Evolutionary conservation across 1,284 basidiomycete species (phyloP).

Genomic region (Ustanciosporium gigantosporum): DNA sequence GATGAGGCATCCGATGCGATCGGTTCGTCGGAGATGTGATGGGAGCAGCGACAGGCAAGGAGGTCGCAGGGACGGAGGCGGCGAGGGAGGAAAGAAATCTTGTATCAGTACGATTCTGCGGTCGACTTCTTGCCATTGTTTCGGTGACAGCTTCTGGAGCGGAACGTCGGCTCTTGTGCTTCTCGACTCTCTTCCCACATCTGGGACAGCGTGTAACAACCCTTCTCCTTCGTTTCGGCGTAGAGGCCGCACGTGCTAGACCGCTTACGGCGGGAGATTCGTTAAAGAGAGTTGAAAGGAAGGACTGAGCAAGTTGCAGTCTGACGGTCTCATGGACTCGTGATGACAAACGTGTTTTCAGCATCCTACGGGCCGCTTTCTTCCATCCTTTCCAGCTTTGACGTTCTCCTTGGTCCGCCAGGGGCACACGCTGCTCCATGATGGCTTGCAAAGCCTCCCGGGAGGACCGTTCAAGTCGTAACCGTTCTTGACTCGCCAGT

Average conservation of each 20-base stretch:
- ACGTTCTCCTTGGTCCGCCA: too few relatives aligned
- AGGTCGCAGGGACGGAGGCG: too few relatives aligned
- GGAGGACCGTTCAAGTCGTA: conserved; percentile 1
- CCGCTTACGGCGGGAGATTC: neutral
- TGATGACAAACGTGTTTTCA: neutral
- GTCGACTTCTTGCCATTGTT: too few relatives aligned
- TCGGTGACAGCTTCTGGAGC: neutral
- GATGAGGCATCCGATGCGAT: conserved; percentile 1
- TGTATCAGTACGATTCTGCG: too few relatives aligned
- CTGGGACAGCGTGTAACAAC: neutral
- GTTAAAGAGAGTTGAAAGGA: neutral
- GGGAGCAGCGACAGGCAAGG: too few relatives aligned
- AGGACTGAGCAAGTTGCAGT: neutral
- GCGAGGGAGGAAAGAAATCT: too few relatives aligned
- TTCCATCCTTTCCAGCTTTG: neutral
- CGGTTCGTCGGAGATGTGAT: too few relatives aligned
- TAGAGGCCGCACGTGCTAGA: neutral
- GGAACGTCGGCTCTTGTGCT: neutral
- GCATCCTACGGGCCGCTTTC: neutral
- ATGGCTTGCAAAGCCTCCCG: neutral
- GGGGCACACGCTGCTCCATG: neutral
- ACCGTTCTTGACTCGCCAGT: conserved; percentile 62
- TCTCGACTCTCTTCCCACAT: neutral
- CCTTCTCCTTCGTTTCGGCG: neutral
- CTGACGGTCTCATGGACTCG: neutral